phyloP scores from a whole-genome alignment of 441 rosid genomes.

The Arabidopsis lyrata region DNA sequence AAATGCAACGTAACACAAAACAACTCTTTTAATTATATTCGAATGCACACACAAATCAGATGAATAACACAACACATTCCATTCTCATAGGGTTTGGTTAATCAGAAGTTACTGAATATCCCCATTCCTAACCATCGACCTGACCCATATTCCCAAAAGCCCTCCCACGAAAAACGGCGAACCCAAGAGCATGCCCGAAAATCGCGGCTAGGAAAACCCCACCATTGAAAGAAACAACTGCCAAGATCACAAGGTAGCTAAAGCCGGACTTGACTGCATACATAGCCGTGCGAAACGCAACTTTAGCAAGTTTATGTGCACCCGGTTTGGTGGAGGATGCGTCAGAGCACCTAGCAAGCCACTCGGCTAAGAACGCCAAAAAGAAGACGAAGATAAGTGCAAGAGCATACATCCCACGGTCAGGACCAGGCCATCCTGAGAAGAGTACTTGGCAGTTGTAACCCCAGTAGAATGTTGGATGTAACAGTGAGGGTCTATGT shows the following conservation, averaged over 20 bases:
- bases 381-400: conserved; percentile 65
- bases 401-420: conserved; percentile 65
- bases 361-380: conserved; percentile 68
- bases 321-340: conserved; percentile 32
- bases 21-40: conserved; percentile 4
- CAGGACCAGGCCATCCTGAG: conserved; percentile 77
- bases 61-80: neutral
- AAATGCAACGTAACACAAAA: conserved; percentile 1
- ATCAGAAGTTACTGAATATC: neutral
- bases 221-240: conserved; percentile 46
- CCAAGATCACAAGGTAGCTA: conserved; percentile 43
- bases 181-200: conserved; percentile 48
- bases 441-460: conserved; percentile 63
- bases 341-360: conserved; percentile 49
- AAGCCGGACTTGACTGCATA: conserved; percentile 42
- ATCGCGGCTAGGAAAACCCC: conserved; percentile 44
- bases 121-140: conserved; percentile 30
- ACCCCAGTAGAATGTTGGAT: conserved; percentile 75
- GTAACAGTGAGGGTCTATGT: conserved; percentile 46
- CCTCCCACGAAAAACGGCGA: conserved; percentile 40
- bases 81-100: neutral
- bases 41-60: conserved; percentile 36
- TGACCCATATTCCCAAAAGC: conserved; percentile 42
- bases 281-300: conserved; percentile 43
- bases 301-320: conserved; percentile 39